phyloP scores from a whole-genome alignment of 2,329 filamentous ascomycete genomes.

The Colletotrichum simmondsii region DNA sequence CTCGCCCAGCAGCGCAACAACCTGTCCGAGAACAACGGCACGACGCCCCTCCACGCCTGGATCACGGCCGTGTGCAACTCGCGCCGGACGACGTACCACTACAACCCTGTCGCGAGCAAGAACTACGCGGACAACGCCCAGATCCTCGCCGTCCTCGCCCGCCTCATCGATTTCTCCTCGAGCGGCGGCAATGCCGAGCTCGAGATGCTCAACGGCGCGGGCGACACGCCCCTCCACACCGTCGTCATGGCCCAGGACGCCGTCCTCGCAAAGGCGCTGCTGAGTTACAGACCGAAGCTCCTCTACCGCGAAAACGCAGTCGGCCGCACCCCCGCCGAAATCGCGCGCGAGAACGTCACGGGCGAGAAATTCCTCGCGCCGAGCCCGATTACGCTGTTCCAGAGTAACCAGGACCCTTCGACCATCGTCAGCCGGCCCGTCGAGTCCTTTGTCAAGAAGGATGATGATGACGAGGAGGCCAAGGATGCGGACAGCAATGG shows the following conservation, averaged over 20 bases:
- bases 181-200: slow-evolving; percentile 60
- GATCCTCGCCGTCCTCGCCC: slow-evolving; percentile 53
- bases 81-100: not conserved
- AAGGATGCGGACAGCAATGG: not conserved
- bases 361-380: slow-evolving; percentile 47
- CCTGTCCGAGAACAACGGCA: slow-evolving; percentile 57
- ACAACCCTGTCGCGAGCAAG: slow-evolving; percentile 12
- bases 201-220: slow-evolving; percentile 70
- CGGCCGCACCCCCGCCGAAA: slow-evolving; percentile 77
- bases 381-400: slow-evolving; percentile 8
- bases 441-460: slow-evolving; percentile 27
- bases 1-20: slow-evolving; percentile 70
- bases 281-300: slow-evolving; percentile 68
- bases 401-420: slow-evolving; percentile 4
- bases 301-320: slow-evolving; percentile 80
- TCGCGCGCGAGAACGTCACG: slow-evolving; percentile 68
- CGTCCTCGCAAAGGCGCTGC: slow-evolving; percentile 53
- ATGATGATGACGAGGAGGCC: not conserved
- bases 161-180: slow-evolving; percentile 67
- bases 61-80: slow-evolving; percentile 43
- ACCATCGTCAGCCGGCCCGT: slow-evolving; percentile 11
- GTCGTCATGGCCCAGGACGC: slow-evolving; percentile 54
- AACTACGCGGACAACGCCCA: slow-evolving; percentile 43
- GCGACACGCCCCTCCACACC: slow-evolving; percentile 73
- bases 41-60: slow-evolving; percentile 74